phyloP scores from a whole-genome alignment of 345 rosid genomes.

The Hypericum perforatum region DNA sequence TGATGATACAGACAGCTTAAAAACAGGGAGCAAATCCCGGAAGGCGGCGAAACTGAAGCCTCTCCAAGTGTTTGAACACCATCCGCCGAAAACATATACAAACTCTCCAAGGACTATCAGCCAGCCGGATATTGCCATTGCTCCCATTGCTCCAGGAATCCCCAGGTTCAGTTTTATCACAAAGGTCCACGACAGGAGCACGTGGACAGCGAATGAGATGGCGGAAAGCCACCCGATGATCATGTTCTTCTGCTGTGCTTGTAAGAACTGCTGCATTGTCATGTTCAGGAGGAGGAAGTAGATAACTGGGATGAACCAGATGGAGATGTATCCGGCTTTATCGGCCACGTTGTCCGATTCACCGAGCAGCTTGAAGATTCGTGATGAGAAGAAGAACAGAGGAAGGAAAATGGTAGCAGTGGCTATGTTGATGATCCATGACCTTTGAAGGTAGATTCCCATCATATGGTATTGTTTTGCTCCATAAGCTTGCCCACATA shows the following conservation, averaged over 20 bases:
- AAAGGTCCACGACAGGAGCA: slow-evolving; percentile 33
- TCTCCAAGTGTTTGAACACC: slow-evolving; percentile 19
- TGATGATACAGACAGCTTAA: slow-evolving; percentile 34
- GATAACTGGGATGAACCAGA: slow-evolving; percentile 45
- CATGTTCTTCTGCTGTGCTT: slow-evolving; percentile 43
- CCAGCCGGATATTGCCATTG: slow-evolving; percentile 40
- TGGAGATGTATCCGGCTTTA: slow-evolving; percentile 30
- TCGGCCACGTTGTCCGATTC: slow-evolving; percentile 31
- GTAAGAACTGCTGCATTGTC: slow-evolving; percentile 47
- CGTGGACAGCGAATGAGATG: slow-evolving; percentile 19
- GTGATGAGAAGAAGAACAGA: slow-evolving; percentile 16
- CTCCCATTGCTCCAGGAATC: slow-evolving; percentile 40
- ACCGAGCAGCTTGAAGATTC: slow-evolving; percentile 33
- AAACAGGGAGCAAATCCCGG: slow-evolving; percentile 29
- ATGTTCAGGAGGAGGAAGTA: slow-evolving; percentile 28
- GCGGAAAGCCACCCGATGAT: slow-evolving; percentile 33
- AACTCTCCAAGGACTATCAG: slow-evolving; percentile 30
- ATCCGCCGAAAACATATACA: slow-evolving; percentile 23
- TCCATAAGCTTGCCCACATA: too few relatives aligned
- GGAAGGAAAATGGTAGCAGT: too few relatives aligned
- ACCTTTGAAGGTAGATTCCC: too few relatives aligned
- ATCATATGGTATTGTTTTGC: too few relatives aligned
- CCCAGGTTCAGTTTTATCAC: slow-evolving; percentile 31
- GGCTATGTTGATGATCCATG: neutral
- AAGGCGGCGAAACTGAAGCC: slow-evolving; percentile 18